Base-by-base conservation (phyloP, 768 basidiomycete species). In the Trametes maxima region DNA sequence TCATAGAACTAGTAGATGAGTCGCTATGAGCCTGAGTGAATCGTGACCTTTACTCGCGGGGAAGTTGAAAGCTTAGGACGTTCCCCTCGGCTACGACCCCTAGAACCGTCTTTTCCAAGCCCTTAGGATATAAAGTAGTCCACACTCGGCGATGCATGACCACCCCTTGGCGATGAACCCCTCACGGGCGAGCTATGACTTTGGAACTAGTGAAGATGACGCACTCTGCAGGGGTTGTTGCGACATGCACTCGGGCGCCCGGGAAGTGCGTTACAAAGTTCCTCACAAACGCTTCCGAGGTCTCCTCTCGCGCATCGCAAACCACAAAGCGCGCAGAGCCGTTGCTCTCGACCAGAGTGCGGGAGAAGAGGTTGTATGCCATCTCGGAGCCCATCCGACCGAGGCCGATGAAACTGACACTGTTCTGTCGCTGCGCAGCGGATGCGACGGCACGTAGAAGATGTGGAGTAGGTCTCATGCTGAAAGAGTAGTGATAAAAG, bases 341-440 rank as follows among this genome's bases (percentile, higher is more conserved):
- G n/a, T 73, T 63, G 40, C 77, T 73, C 44, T 82, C 75, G n/a
- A 80, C 78, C 59, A 85, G 76, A 64, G 82, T 82, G 72, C 91
- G 92, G 0, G 87, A 86, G 77, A 94, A 92, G 51, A 94, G 82
- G 73, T 95, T 95, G 73, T 79, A 82, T 14, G 86, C 83, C 94
- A 95, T 95, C 73, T 92, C 88, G 45, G 84, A 85, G 43, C 93
- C 93, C 93, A 95, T 95, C 45, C 87, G 82, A 42, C 93, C 93
- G 13, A 95, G 83, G 10, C 94, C 93, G 54, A 95, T 88, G 76
- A 95, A 94, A 54, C 85, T 86, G 36, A 86, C 84, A 71, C 80
- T 84, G 54, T 77, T 82, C 21, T 55, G 65, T 52, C 70, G 69
- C 54, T 50, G 62, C 52, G 49, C 55, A 16, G 37, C 65, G 42